Evolutionary conservation across 179 eudicot species (phyloP), one percentile per base, ranked within the genome.

Genomic region (Silene noctiflora): DNA sequence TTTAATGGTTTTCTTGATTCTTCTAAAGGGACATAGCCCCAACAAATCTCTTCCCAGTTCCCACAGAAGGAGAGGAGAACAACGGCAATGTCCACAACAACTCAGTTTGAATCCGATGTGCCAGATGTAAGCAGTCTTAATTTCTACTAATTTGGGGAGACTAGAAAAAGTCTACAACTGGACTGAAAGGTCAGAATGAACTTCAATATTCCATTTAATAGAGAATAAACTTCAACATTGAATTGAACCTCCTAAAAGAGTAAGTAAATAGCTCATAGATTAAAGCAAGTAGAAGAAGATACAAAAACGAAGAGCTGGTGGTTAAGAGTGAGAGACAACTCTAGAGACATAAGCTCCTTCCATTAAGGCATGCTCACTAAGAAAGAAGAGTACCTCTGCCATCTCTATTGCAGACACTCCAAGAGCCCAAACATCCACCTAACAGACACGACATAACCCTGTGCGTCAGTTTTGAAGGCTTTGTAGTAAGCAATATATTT

Each of bases 391-490:
- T 89, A 93, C 99, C 99, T 95, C 99, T 65, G 99, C 99, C 99
- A 95, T 95, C 86, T 95, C 99, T 76, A 95, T 93, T 75, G 99
- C 97, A 73, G 99, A 91, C 78, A 93, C 96, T 75, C 99, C 99
- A 78, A 95, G 97, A 74, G 99, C 99, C 99, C 99, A 95, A 69
- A 95, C 99, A 89, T 95, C 99, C 79, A 95, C 99, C 99, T 95
- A 85, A 60, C 78, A 81, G 6, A 58, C 78, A 75, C 2, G 44
- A 20, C 60, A 13, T 42, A 66, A 42, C 72, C 64, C 17, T 16
- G 55, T 19, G 22, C 8, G 75, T 79, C 72, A 75, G 56, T 67
- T 72, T 70, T 64, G 56, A 58, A 60, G 22, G 22, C 58, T 51
- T 71, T 6, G 31, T 66, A 16, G 58, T 48, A 71, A 12, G 31